These are phyloP conservation scores for Yamadazyma atlantica DNA, from an alignment of 1,139 yeast genomes.

Conservation along the genomic window DNA sequence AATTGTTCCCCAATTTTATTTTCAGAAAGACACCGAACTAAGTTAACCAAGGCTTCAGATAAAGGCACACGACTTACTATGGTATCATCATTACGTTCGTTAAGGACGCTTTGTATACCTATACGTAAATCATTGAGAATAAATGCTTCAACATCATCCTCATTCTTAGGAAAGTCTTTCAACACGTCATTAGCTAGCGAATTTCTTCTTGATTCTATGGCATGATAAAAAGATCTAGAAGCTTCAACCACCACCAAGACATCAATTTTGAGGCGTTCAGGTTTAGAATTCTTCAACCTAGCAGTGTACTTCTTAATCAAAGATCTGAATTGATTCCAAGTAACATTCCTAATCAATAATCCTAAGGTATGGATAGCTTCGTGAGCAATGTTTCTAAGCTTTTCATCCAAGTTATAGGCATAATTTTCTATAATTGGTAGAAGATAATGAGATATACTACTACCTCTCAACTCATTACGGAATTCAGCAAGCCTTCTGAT, in stretches of 20 bases:
- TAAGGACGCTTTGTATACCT: conserved; percentile 57
- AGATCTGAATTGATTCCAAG: conserved; percentile 83
- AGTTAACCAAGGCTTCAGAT: conserved; percentile 77
- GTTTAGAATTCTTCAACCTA: conserved; percentile 48
- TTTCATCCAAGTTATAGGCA: conserved; percentile 60
- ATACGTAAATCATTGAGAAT: conserved; percentile 63
- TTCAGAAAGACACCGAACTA: conserved; percentile 62
- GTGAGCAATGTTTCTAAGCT: conserved; percentile 67
- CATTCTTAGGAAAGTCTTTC: conserved; percentile 30
- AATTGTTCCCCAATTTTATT: conserved; percentile 57
- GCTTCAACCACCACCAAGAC: conserved; percentile 66
- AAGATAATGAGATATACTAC: conserved; percentile 73
- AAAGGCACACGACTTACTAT: conserved; percentile 73
- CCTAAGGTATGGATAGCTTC: conserved; percentile 72
- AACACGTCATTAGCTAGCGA: conserved; percentile 20
- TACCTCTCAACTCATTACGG: conserved; percentile 48
- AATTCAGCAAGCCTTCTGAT: conserved; percentile 53
- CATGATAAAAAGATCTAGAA: conserved; percentile 49
- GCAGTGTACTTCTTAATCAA: conserved; percentile 68
- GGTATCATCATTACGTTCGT: conserved; percentile 73
- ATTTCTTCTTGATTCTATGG: conserved; percentile 19
- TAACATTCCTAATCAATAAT: conserved; percentile 53
- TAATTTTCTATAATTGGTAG: conserved; percentile 85
- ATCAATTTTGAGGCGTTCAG: conserved; percentile 55
- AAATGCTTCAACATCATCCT: conserved; percentile 46